These are phyloP conservation scores for Dianthus caryophyllus DNA, from an alignment of 148 eudicot genomes.

Conservation along the genomic window DNA sequence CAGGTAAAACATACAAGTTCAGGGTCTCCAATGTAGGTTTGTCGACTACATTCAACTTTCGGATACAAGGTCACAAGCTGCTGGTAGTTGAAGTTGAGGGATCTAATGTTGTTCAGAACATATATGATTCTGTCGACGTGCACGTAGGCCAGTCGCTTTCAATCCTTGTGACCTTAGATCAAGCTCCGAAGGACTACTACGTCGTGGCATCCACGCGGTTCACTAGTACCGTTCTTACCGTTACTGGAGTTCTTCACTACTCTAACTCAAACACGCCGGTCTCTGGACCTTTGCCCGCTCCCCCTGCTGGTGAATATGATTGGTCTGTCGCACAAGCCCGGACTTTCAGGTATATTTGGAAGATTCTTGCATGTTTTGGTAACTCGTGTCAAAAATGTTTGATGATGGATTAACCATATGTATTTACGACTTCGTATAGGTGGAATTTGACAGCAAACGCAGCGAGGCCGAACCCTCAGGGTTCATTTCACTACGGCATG, in stretches of 20 bases:
- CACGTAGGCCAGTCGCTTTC: slow-evolving; percentile 91
- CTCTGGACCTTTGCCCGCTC: slow-evolving; percentile 76
- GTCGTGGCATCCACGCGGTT: slow-evolving; percentile 80
- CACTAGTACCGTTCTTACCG: slow-evolving; percentile 43
- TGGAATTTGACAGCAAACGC: slow-evolving; percentile 97
- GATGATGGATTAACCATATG: not conserved
- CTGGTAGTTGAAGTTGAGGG: slow-evolving; percentile 98
- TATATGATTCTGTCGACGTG: slow-evolving; percentile 72
- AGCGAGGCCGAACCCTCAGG: slow-evolving; percentile 97
- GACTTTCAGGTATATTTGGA: slow-evolving; percentile 55
- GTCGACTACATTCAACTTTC: slow-evolving; percentile 69
- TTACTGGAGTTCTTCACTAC: slow-evolving; percentile 60
- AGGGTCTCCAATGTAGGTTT: slow-evolving; percentile 83
- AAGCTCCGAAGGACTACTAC: slow-evolving; percentile 80
- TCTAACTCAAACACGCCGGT: slow-evolving; percentile 49
- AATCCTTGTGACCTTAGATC: slow-evolving; percentile 75
- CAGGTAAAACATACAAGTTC: slow-evolving; percentile 93
- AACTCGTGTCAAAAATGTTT: not conserved
- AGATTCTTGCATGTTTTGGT: not conserved
- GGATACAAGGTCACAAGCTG: slow-evolving; percentile 78
- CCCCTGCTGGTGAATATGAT: slow-evolving; percentile 39
- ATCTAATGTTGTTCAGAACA: slow-evolving; percentile 60
- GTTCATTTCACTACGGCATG: slow-evolving; percentile 88
- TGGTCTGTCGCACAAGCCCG: slow-evolving; percentile 96
- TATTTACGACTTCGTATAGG: slow-evolving; percentile 33